Percentiles rank a stretch among this genome's conserved stretches.
phyloP scores from a whole-genome alignment of 2,329 filamentous ascomycete species.

The Aspergillus viridinutans region DNA sequence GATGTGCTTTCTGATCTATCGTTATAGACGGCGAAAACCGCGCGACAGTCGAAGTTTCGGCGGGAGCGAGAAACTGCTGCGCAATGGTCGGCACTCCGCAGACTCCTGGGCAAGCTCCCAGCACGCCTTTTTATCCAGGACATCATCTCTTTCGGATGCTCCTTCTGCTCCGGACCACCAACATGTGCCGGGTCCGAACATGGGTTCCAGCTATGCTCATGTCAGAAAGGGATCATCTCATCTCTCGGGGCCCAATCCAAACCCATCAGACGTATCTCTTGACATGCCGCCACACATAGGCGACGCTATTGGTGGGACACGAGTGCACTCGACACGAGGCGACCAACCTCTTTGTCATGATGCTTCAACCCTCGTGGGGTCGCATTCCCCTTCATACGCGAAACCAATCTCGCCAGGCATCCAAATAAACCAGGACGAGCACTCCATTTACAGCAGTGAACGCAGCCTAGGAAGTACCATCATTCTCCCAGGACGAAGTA shows the following conservation, averaged over 20 bases:
- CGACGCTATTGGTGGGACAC: not conserved
- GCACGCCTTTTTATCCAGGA: constrained; percentile 8
- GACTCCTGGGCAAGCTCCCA: constrained; percentile 16
- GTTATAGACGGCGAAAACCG: constrained; percentile 16
- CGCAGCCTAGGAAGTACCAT: constrained; percentile 26
- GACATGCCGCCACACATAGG: not conserved
- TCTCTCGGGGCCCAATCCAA: not conserved
- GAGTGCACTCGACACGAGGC: not conserved
- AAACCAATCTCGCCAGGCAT: not conserved
- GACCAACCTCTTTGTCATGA: not conserved
- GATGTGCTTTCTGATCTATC: constrained; percentile 19
- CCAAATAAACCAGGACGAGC: not conserved
- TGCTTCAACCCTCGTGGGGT: not conserved
- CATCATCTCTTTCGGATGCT: constrained; percentile 7
- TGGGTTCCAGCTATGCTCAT: not conserved
- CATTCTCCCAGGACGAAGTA: constrained; percentile 24
- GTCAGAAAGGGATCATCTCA: not conserved
- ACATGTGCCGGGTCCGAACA: not conserved
- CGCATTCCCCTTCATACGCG: not conserved
- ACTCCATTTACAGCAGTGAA: constrained; percentile 15
- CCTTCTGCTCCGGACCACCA: constrained; percentile 10
- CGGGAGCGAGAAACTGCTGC: constrained; percentile 17
- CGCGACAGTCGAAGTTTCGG: constrained; percentile 3
- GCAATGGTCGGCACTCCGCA: constrained; percentile 8
- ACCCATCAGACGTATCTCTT: not conserved